phyloP scores from a whole-genome alignment of 495 filamentous ascomycete genomes.

The Tuber magnatum region DNA sequence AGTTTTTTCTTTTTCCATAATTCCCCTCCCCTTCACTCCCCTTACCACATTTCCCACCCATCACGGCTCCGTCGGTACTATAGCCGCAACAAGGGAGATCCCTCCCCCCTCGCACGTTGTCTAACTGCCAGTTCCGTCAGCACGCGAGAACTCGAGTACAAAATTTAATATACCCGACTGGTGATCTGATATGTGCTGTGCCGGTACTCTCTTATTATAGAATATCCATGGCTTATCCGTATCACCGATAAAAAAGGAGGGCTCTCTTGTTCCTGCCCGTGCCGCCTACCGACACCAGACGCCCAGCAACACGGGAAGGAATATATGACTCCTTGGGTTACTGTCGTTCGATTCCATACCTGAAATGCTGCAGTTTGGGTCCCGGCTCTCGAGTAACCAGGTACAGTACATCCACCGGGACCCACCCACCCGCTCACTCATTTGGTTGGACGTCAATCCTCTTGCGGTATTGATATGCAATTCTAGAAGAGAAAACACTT shows the following conservation, averaged over 20 bases:
- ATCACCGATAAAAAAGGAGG: background rate
- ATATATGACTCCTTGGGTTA: background rate
- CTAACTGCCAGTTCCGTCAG: background rate
- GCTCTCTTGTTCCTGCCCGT: background rate
- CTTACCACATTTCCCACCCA: background rate
- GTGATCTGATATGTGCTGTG: background rate
- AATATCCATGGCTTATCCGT: background rate
- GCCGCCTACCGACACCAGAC: background rate
- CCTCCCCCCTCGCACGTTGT: background rate
- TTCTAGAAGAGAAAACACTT: background rate
- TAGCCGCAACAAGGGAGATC: background rate
- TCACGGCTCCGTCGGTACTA: background rate
- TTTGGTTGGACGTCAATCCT: background rate
- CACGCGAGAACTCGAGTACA: background rate
- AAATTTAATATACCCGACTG: background rate
- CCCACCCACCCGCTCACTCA: background rate
- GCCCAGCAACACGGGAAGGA: background rate
- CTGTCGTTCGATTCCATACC: background rate
- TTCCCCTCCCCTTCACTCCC: background rate
- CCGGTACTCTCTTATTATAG: background rate
- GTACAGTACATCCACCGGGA: background rate
- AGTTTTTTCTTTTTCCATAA: background rate
- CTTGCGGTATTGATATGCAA: background rate
- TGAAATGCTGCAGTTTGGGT: background rate
- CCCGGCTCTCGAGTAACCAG: background rate